Conservation (phyloP, 768 basidiomycete genomes). For the Holtermanniella nyarrowii region DNA sequence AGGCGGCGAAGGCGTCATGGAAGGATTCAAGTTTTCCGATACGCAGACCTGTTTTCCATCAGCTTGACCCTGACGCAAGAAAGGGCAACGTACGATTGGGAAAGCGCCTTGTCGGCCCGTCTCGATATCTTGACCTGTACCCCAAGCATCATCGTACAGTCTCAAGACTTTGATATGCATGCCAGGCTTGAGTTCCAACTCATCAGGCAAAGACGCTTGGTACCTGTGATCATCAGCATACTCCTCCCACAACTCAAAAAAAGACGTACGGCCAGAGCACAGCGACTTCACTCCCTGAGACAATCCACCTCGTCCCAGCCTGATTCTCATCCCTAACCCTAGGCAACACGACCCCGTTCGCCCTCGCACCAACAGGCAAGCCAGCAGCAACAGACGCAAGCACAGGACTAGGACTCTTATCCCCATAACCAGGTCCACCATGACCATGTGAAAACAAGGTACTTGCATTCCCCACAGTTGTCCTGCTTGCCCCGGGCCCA, state of each 20-base stretch:
- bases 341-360: slow-evolving; percentile 30
- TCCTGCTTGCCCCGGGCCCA: slow-evolving; percentile 10
- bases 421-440: background rate
- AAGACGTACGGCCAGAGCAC: slow-evolving; percentile 38
- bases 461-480: slow-evolving; percentile 24
- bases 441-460: slow-evolving; percentile 20
- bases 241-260: background rate
- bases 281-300: slow-evolving; percentile 31
- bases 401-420: background rate
- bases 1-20: background rate
- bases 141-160: slow-evolving; percentile 41
- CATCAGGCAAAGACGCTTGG: slow-evolving; percentile 34
- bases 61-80: background rate
- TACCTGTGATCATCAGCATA: slow-evolving; percentile 18
- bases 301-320: slow-evolving; percentile 30
- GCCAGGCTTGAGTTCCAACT: slow-evolving; percentile 37
- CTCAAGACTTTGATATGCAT: slow-evolving; percentile 36
- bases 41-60: slow-evolving; percentile 9
- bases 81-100: slow-evolving; percentile 27
- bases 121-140: slow-evolving; percentile 32
- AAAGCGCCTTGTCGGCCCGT: slow-evolving; percentile 33
- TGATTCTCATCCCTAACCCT: slow-evolving; percentile 38
- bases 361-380: slow-evolving; percentile 11
- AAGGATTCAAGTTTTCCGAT: slow-evolving; percentile 7
- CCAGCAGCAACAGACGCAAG: background rate